Conservation (phyloP, 2,329 filamentous ascomycete genomes). For the Trichoderma sp. region DNA sequence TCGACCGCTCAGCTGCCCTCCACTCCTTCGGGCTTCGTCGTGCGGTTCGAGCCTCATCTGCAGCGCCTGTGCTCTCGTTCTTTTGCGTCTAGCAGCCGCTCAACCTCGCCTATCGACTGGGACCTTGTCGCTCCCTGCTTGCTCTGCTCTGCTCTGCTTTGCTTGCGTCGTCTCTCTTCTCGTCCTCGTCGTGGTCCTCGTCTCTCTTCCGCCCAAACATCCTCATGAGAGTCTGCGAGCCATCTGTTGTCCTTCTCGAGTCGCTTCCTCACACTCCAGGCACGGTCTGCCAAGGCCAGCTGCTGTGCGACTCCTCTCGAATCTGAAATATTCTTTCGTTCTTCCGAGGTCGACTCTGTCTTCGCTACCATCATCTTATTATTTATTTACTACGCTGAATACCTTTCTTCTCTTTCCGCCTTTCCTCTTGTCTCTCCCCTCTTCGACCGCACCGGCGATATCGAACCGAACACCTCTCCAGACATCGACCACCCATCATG, state of each 20-base stretch:
- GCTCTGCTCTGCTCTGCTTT: background rate
- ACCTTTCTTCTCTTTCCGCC: background rate
- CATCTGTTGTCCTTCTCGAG: background rate
- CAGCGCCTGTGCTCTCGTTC: background rate
- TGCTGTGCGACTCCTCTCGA: slow-evolving; percentile 16
- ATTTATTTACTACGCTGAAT: background rate
- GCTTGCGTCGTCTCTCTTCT: background rate
- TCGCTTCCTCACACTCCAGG: slow-evolving; percentile 19
- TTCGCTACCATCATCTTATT: background rate
- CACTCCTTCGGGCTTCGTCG: slow-evolving; percentile 18
- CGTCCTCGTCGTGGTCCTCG: background rate
- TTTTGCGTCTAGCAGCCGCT: background rate
- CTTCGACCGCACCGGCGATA: background rate
- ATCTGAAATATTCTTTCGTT: background rate
- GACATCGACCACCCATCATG: background rate
- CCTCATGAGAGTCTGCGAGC: slow-evolving; percentile 21
- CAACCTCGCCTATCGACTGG: slow-evolving; percentile 9
- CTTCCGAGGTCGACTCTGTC: background rate
- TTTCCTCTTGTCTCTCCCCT: background rate
- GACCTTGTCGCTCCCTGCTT: background rate
- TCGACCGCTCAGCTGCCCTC: slow-evolving; percentile 5
- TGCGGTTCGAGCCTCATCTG: background rate
- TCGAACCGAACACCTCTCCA: background rate
- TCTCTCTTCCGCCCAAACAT: background rate
- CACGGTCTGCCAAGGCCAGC: slow-evolving; percentile 18